Base-by-base conservation (phyloP, 768 basidiomycete genomes). In the Vishniacozyma victoriae region DNA sequence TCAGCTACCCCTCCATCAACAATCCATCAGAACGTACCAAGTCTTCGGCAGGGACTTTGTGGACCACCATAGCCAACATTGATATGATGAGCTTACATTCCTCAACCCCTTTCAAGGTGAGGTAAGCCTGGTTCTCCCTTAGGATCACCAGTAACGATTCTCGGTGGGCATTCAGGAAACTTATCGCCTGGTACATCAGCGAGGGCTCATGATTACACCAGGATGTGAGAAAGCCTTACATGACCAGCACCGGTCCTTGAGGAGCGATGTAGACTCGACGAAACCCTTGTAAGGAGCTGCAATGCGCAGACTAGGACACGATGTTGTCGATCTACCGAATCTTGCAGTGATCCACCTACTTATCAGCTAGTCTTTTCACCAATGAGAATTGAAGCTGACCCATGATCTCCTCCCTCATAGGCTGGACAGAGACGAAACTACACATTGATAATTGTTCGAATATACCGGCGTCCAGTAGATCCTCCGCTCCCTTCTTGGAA, bases 221-320 rank as follows among this genome's bases (percentile, higher is more conserved):
- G 24, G 26, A 38, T 14, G 23, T 35, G 25, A 2, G 15, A 6
- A 35, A 42, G 54, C 59, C n/a, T 52, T 27, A 61, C 63, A 43
- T 63, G 60, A 38, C 61, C 57, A 19, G 57, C 60, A 6, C 47
- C 55, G 16, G 62, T 48, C 27, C 59, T 33, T 4, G 45, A 25
- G 11, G 54, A 57, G 24, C 52, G 48, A 37, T 87, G 86, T 9
- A 90, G 70, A n/a, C 84, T 85, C 3, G 87, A 81, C 24, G 93
- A 73, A 46, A 88, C 79, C 6, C 81, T 83, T 46, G 82, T 79
- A 12, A 87, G 78, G 16, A 95, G 77, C 68, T 95, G 90, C 35
- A 96, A 68, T 4, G 85, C 83, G 0, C 89, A 91, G 73, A 90
- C 80, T 59, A 95, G 78, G 1, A 95, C 72, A 62, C 95, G 91